phyloP scores from a whole-genome alignment of 306 rosid species.

The Vigna unguiculata region DNA sequence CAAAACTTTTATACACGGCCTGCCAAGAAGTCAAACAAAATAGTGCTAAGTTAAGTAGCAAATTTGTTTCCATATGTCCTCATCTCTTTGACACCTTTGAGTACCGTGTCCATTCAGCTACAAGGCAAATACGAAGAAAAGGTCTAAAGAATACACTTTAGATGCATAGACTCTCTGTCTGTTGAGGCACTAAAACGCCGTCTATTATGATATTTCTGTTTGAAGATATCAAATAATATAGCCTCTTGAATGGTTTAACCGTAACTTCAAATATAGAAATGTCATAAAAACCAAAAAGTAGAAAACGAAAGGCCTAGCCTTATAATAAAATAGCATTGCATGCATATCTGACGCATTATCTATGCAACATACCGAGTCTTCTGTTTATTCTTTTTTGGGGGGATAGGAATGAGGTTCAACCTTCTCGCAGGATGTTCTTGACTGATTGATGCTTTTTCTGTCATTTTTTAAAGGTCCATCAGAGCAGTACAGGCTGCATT shows the following conservation, averaged over 20 bases:
- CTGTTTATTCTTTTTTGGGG: no score
- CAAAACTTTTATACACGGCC: no score
- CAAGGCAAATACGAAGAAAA: not conserved
- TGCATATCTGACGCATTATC: conserved; percentile 23
- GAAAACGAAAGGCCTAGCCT: not conserved
- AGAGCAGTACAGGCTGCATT: conserved; percentile 84
- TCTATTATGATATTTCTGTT: not conserved
- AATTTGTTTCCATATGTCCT: not conserved
- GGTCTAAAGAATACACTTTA: not conserved
- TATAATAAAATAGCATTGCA: not conserved
- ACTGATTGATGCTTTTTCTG: conserved; percentile 42
- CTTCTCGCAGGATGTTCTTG: conserved; percentile 17
- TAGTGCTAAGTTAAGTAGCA: not conserved
- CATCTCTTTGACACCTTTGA: conserved; percentile 16
- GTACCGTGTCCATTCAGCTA: conserved; percentile 20
- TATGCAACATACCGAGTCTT: conserved; percentile 1
- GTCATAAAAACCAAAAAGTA: not conserved
- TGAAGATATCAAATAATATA: not conserved
- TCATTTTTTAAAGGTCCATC: conserved; percentile 65
- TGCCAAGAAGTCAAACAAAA: not conserved
- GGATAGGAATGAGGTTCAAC: not conserved
- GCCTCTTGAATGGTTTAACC: conserved; percentile 14
- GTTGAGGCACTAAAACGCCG: not conserved
- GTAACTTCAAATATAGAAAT: conserved; percentile 1
- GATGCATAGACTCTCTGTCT: not conserved